phyloP scores from a whole-genome alignment of 208 protist genomes.

The Leishmania lainsoni region DNA sequence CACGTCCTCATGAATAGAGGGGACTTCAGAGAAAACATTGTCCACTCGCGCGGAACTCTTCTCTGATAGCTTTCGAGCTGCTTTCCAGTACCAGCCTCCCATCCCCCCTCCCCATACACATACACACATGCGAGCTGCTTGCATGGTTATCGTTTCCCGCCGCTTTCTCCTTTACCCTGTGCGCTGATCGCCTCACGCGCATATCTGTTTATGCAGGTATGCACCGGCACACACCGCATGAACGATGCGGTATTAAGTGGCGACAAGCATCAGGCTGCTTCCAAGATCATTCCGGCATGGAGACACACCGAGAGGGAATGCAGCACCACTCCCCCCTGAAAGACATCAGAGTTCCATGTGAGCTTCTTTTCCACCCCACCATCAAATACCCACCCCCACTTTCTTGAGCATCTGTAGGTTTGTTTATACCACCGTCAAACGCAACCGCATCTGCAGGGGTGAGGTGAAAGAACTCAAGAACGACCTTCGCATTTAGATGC shows the following conservation, averaged over 20 bases:
- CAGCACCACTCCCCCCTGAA: background rate
- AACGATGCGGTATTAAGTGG: background rate
- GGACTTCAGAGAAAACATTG: background rate
- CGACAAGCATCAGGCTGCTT: background rate
- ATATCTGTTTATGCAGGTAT: background rate
- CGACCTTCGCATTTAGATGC: conserved; percentile 36
- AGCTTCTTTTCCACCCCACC: conserved; percentile 61
- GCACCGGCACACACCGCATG: background rate
- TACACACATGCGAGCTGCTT: background rate
- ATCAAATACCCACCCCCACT: conserved; percentile 51
- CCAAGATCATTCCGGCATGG: background rate
- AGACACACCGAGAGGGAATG: background rate
- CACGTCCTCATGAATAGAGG: background rate
- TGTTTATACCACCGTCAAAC: conserved; percentile 71
- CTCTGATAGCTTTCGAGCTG: background rate
- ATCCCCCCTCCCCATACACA: background rate
- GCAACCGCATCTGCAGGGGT: conserved; percentile 33
- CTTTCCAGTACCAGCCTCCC: background rate
- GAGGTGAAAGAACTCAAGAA: conserved; percentile 35
- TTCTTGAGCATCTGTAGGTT: conserved; percentile 45
- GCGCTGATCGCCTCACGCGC: background rate
- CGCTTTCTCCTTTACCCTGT: background rate
- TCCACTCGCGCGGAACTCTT: background rate
- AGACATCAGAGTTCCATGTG: conserved; percentile 30
- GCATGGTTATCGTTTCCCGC: background rate